Percentiles rank a stretch among this genome's conserved stretches.
These are phyloP conservation scores for Litchi chinensis DNA, from an alignment of 345 rosid species.

Conservation along the genomic window DNA sequence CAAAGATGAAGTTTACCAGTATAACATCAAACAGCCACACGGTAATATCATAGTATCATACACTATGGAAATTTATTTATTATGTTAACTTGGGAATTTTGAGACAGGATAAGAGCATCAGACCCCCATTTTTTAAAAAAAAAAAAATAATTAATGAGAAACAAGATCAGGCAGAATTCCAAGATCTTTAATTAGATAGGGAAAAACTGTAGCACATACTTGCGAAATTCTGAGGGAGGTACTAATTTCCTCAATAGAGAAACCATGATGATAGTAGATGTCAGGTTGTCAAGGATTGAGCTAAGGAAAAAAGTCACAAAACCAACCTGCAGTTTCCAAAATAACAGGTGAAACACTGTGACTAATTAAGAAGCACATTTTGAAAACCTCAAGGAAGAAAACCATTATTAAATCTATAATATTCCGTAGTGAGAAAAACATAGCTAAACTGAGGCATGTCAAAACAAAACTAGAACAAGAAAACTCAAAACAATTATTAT, in stretches of 20 bases:
- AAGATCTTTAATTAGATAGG: neutral
- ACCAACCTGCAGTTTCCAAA: slow-evolving; percentile 65
- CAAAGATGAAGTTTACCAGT: neutral
- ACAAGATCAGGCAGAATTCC: neutral
- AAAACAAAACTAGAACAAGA: neutral
- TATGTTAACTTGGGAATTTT: neutral
- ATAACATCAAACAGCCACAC: neutral
- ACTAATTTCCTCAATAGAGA: slow-evolving; percentile 86
- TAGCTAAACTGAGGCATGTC: neutral
- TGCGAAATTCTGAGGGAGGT: slow-evolving; percentile 92
- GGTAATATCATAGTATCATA: neutral
- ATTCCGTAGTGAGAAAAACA: neutral
- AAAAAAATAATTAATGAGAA: no score
- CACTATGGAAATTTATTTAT: neutral
- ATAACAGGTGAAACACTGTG: slow-evolving; percentile 24
- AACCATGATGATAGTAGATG: slow-evolving; percentile 96
- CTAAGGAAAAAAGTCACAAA: slow-evolving; percentile 93
- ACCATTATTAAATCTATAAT: neutral
- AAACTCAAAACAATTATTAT: neutral
- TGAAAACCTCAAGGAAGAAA: neutral
- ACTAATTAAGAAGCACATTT: neutral
- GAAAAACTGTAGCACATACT: slow-evolving; percentile 49
- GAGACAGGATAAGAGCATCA: neutral
- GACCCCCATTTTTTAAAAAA: no score
- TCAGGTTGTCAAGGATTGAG: slow-evolving; percentile 87